phyloP scores from a whole-genome alignment of 1,284 basidiomycete genomes.

The Rhodotorula sp. region DNA sequence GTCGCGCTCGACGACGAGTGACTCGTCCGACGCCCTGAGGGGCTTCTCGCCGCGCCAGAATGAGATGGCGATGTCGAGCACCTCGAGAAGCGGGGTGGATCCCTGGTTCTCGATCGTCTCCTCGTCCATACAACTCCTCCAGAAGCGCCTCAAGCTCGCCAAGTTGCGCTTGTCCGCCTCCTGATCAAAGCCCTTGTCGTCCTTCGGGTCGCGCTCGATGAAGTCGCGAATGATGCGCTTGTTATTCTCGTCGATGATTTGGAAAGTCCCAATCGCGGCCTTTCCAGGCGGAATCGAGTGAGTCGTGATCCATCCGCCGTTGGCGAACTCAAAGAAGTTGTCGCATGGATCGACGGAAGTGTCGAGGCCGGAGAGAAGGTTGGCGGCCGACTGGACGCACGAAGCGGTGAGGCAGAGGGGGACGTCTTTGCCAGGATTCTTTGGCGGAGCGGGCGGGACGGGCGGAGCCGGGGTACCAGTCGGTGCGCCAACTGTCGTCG shows the following conservation, averaged over 20 bases:
- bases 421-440: conserved; percentile 50
- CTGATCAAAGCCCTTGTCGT: conserved; percentile 16
- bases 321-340: conserved; percentile 82
- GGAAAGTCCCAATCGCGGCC: conserved; percentile 57
- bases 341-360: conserved; percentile 85
- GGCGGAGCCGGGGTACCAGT: conserved; percentile 48
- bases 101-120: conserved; percentile 52
- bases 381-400: conserved; percentile 79
- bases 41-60: conserved; percentile 44
- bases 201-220: conserved; percentile 51
- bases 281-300: conserved; percentile 84
- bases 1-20: conserved; percentile 47
- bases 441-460: conserved; percentile 1
- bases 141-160: conserved; percentile 74
- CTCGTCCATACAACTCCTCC: conserved; percentile 79
- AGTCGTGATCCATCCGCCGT: conserved; percentile 74
- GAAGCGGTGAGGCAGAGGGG: conserved; percentile 67
- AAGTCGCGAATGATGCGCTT: conserved; percentile 50
- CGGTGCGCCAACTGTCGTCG: conserved; percentile 34
- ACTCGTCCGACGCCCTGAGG: background rate
- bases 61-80: conserved; percentile 50
- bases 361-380: conserved; percentile 78
- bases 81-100: conserved; percentile 51
- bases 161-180: conserved; percentile 65
- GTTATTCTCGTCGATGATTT: conserved; percentile 49